Evolutionary conservation across 2,329 filamentous ascomycete genomes (phyloP), one percentile per base, ranked within the genome.

Genomic region (Ophiostoma quercus): DNA sequence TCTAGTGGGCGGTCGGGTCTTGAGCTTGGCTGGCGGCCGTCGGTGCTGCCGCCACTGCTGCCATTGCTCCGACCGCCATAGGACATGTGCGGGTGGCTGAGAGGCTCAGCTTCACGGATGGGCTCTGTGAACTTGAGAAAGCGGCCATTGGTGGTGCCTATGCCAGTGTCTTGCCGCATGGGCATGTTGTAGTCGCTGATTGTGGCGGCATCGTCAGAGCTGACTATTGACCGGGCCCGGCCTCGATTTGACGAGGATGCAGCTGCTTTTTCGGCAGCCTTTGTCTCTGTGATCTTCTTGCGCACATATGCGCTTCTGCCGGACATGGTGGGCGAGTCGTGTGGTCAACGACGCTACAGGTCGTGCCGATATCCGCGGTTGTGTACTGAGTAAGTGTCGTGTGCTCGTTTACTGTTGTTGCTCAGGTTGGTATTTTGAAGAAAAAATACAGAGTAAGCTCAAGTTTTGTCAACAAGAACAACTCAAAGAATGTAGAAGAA

Each of bases 251-350:
- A 57, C 12, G 51, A 8, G 9, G 11, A 16, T 29, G 57, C 57
- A 34, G 57, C 67, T 72, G 68, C 71, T 41, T 76, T 77, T 22
- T 79, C 79, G 47, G 74, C 77, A 2, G 76, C 73, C 68, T 81
- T 82, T 34, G 81, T 79, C 70, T 86, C 82, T 0, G 82, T 84
- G 73, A 84, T 85, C 79, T 85, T 86, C 76, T 86, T 86, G 74
- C 85, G 83, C 75, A 85, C 85, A 73, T 85, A 81, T 41, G 85
- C 85, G 77, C 85, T 87, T 69, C 85, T 80, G 71, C 84, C 85
- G 7, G 85, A 87, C 85, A 87, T 87, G 72, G n/a, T 72, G 34
- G 34, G 62, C 62, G 25, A 62, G 57, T 16, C 57, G 57, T 32
- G 25, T 62, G 6, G 2, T 32, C 14, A 29, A 12, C 11, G 22